Conservation (phyloP, 1,284 basidiomycete species). For the Agaricales sp. region DNA sequence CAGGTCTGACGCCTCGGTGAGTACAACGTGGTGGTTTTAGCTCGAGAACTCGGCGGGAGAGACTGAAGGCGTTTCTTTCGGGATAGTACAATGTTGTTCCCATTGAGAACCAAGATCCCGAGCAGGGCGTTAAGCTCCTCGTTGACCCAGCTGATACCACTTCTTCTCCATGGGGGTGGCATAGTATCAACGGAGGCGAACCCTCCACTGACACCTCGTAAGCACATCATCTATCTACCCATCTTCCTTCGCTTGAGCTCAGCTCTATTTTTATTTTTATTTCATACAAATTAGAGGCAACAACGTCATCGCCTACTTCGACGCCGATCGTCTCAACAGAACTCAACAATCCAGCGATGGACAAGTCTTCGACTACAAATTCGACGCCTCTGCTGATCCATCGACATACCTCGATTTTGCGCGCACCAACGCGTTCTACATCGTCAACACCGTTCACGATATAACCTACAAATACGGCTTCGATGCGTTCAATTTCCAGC, state of each 20-base stretch:
- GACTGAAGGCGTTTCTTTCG: slow-evolving; percentile 37
- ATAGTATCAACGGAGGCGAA: slow-evolving; percentile 10
- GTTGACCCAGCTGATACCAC: slow-evolving; percentile 20
- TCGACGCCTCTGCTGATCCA: slow-evolving; percentile 14
- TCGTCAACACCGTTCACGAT: slow-evolving; percentile 25
- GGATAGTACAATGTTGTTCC: slow-evolving; percentile 26
- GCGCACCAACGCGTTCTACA: slow-evolving; percentile 25
- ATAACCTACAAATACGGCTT: slow-evolving; percentile 22
- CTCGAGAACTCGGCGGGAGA: background rate
- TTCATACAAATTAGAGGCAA: slow-evolving; percentile 6
- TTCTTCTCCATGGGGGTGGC: slow-evolving; percentile 24
- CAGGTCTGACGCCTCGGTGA: background rate
- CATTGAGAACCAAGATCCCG: slow-evolving; percentile 18
- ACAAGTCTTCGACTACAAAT: slow-evolving; percentile 44
- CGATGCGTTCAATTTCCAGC: slow-evolving; percentile 33
- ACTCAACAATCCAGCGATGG: slow-evolving; percentile 30
- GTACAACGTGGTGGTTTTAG: background rate
- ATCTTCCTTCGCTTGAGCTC: background rate
- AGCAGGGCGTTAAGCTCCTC: slow-evolving; percentile 19
- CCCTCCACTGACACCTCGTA: slow-evolving; percentile 17
- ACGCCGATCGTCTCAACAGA: slow-evolving; percentile 39
- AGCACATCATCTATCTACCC: slow-evolving; percentile 3
- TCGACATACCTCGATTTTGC: slow-evolving; percentile 21
- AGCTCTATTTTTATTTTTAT: background rate
- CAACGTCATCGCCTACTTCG: slow-evolving; percentile 21